Percentiles rank a stretch among this genome's conserved stretches.
Conservation (phyloP, 768 basidiomycete species). For the Auricularia cornea region DNA sequence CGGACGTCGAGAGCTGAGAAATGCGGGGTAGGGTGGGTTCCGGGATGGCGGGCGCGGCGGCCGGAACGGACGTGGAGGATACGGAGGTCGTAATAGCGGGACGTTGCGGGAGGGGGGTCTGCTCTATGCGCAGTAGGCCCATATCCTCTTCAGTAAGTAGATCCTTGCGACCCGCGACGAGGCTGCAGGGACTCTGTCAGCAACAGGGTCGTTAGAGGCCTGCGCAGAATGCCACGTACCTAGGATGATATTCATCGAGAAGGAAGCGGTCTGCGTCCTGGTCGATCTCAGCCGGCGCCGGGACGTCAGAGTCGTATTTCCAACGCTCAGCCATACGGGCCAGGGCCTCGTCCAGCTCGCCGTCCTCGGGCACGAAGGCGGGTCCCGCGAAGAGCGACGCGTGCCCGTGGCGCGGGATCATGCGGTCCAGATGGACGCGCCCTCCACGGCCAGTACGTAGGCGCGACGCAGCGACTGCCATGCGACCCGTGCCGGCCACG, state of each 20-base stretch:
- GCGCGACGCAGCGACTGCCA: slow-evolving; percentile 40
- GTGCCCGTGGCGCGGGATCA: slow-evolving; percentile 3
- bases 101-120: background rate
- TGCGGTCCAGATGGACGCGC: slow-evolving; percentile 64
- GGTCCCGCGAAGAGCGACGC: background rate
- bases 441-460: slow-evolving; percentile 79
- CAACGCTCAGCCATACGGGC: slow-evolving; percentile 38
- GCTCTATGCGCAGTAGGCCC: background rate
- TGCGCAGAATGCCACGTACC: slow-evolving; percentile 23
- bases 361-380: background rate
- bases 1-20: background rate
- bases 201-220: too few species aligned
- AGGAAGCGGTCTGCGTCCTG: slow-evolving; percentile 63
- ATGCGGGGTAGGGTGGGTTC: background rate
- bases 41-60: background rate
- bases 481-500: background rate
- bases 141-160: background rate
- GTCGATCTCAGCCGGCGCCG: slow-evolving; percentile 42
- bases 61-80: background rate
- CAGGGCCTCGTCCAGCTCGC: background rate
- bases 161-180: background rate
- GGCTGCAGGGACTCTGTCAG: background rate
- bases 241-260: slow-evolving; percentile 61
- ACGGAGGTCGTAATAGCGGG: background rate
- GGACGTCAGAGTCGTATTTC: slow-evolving; percentile 62